phyloP scores from a whole-genome alignment of 306 rosid genomes.

The Mucuna pruriens region DNA sequence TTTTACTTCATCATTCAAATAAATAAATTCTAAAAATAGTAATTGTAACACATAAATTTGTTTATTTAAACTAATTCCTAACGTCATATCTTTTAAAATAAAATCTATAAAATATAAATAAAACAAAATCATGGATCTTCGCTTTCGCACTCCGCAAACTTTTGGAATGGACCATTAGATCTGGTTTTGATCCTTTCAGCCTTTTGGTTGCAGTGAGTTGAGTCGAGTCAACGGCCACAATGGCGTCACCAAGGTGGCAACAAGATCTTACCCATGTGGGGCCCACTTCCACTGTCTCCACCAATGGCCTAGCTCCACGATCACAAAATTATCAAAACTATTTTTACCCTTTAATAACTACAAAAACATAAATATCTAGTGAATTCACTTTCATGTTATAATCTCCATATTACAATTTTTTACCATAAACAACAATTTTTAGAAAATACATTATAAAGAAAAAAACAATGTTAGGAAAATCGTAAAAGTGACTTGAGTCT shows the following conservation, averaged over 20 bases:
- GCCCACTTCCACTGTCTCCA: neutral
- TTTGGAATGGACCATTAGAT: neutral
- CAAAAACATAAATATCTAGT: neutral
- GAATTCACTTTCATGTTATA: neutral
- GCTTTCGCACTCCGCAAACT: neutral
- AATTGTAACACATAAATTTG: too few relatives aligned
- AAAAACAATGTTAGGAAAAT: neutral
- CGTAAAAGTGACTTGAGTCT: too few relatives aligned
- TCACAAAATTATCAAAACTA: neutral
- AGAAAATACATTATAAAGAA: neutral
- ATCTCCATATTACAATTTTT: neutral
- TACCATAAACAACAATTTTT: neutral
- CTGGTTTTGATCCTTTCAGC: neutral
- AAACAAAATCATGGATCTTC: neutral
- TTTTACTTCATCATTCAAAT: neutral
- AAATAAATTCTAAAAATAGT: neutral
- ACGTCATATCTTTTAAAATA: neutral
- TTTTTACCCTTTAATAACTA: neutral
- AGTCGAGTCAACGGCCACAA: neutral
- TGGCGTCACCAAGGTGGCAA: neutral
- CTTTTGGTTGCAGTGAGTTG: neutral
- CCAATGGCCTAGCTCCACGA: neutral
- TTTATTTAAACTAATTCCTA: neutral
- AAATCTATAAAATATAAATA: neutral
- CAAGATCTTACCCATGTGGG: slow-evolving; percentile 7